A percentile compares a stretch with the other conserved stretches of the same genome.
These are phyloP conservation scores for Kazachstania kunashirensis DNA, from an alignment of 805 yeast genomes.

Conservation along the genomic window DNA sequence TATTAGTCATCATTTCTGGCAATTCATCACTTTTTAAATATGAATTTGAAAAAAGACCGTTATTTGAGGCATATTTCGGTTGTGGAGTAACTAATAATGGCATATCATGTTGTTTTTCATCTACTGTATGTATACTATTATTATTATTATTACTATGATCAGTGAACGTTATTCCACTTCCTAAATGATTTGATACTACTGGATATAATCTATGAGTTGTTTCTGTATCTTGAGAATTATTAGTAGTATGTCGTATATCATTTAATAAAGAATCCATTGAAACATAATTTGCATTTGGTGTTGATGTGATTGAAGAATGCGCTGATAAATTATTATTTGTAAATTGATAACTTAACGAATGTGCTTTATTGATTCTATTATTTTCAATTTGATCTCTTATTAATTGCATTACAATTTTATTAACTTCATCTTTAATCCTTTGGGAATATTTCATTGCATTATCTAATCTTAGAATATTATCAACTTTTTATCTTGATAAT, in stretches of 20 bases:
- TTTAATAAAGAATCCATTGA: slow-evolving; percentile 1
- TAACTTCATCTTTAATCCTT: slow-evolving; percentile 70
- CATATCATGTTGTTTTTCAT: not conserved
- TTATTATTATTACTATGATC: not conserved
- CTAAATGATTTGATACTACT: not conserved
- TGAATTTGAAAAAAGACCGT: slow-evolving; percentile 33
- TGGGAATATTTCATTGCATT: slow-evolving; percentile 68
- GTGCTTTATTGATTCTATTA: slow-evolving; percentile 25
- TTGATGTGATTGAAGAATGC: not conserved
- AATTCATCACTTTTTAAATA: slow-evolving; percentile 34
- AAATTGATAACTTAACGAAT: slow-evolving; percentile 5
- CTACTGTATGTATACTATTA: not conserved
- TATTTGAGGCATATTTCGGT: slow-evolving; percentile 11
- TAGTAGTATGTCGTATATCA: not conserved
- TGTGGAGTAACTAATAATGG: slow-evolving; percentile 19
- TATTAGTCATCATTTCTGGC: slow-evolving; percentile 25
- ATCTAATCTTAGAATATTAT: slow-evolving; percentile 57
- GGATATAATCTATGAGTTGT: not conserved
- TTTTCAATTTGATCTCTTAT: slow-evolving; percentile 55
- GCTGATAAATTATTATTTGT: not conserved
- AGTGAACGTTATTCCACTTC: not conserved
- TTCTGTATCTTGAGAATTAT: not conserved
- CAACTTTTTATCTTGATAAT: slow-evolving; percentile 55
- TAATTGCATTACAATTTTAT: slow-evolving; percentile 50
- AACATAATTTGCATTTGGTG: not conserved